These are phyloP conservation scores for Kodamaea laetipori DNA, from an alignment of 805 yeast species.

Conservation along the genomic window DNA sequence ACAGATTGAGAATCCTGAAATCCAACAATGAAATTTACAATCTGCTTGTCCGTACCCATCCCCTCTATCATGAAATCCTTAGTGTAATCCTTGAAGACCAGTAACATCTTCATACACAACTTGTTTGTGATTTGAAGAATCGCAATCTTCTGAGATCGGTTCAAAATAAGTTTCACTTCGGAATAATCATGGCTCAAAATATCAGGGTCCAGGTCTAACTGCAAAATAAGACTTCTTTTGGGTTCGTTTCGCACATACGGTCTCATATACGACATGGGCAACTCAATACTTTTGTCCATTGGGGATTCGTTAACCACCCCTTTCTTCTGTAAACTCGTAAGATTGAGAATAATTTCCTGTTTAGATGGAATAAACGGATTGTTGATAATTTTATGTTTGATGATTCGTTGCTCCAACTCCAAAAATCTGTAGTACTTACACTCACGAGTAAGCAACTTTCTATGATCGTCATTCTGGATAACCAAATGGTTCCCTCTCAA, in stretches of 20 bases:
- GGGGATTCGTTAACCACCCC: conserved; percentile 33
- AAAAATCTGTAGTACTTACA: conserved; percentile 76
- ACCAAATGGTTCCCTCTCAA: conserved; percentile 56
- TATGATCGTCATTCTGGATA: conserved; percentile 53
- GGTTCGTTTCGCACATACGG: conserved; percentile 39
- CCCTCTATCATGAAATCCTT: conserved; percentile 21
- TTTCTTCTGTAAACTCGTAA: conserved; percentile 47
- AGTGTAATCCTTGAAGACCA: conserved; percentile 25
- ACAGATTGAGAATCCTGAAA: conserved; percentile 30
- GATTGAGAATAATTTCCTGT: conserved; percentile 59
- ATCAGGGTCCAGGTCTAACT: conserved; percentile 26
- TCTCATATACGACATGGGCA: conserved; percentile 31
- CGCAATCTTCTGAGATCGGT: conserved; percentile 27
- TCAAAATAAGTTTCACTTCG: conserved; percentile 36
- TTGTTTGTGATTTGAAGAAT: conserved; percentile 29
- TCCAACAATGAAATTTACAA: conserved; percentile 25
- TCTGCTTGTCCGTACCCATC: conserved; percentile 20
- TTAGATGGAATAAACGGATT: conserved; percentile 50
- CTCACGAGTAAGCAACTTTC: conserved; percentile 62
- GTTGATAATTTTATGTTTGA: conserved; percentile 49
- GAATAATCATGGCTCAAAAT: conserved; percentile 19
- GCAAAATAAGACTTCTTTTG: conserved; percentile 31
- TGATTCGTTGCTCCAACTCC: conserved; percentile 69
- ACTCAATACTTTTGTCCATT: conserved; percentile 21
- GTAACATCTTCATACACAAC: conserved; percentile 24